Conservation (phyloP, 192 early-diverging fungal species). For the Cetraspora pellucida region DNA sequence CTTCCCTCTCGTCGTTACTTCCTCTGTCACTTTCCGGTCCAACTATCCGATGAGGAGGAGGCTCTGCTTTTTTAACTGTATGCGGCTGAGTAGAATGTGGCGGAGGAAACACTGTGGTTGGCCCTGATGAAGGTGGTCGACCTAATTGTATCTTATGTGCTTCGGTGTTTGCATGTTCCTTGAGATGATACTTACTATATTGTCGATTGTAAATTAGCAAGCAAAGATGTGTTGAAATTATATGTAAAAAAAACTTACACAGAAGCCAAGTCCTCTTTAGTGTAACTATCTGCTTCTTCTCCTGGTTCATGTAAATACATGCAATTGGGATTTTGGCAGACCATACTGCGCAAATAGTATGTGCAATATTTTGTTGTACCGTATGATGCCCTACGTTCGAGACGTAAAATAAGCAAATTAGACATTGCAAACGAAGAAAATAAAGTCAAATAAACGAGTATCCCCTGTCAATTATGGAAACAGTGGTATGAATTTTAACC, state of each 20-base stretch:
- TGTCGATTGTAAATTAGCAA: not conserved
- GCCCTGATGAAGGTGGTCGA: conserved; percentile 35
- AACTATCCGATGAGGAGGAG: not conserved
- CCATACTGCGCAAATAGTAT: conserved; percentile 87
- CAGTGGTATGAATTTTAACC: conserved; percentile 47
- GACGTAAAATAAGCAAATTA: no score
- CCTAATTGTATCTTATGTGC: conserved; percentile 32
- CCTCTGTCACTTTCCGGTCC: conserved; percentile 33
- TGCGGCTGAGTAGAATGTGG: conserved; percentile 36
- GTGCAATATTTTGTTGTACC: conserved; percentile 99
- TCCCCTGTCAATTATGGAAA: not conserved
- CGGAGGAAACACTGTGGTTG: conserved; percentile 31
- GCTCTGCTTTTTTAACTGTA: conserved; percentile 15
- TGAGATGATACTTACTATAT: conserved; percentile 43
- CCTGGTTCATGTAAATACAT: conserved; percentile 95
- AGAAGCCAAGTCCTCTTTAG: conserved; percentile 83
- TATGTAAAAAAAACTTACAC: conserved; percentile 47
- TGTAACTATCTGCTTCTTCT: conserved; percentile 90
- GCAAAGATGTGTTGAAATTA: not conserved
- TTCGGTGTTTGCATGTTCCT: conserved; percentile 26
- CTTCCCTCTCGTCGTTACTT: conserved; percentile 40
- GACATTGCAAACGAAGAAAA: not conserved
- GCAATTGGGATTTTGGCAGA: conserved; percentile 92
- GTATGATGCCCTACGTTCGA: conserved; percentile 74
- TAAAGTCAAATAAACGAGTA: not conserved